A percentile compares a stretch with the other conserved stretches of the same genome.
phyloP scores from a whole-genome alignment of 1,139 yeast species.

The Protomyces gravidus region DNA sequence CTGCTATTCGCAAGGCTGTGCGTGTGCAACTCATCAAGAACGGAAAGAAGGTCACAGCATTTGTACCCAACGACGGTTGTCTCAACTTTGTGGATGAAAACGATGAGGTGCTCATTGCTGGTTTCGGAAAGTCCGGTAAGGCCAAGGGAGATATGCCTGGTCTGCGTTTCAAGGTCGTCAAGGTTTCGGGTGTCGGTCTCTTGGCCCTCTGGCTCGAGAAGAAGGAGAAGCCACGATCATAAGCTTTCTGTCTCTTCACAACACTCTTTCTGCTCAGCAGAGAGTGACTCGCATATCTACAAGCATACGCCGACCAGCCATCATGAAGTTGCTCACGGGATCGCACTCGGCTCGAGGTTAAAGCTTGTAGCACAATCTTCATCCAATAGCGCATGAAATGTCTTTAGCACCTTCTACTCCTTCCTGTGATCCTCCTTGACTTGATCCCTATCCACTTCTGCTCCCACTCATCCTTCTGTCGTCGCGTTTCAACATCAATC shows the following conservation, averaged over 20 bases:
- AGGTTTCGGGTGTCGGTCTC: conserved; percentile 99
- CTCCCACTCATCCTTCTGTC: no score
- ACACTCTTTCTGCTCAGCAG: no score
- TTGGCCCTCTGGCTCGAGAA: conserved; percentile 99
- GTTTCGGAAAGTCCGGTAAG: conserved; percentile 99
- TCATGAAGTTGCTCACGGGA: no score
- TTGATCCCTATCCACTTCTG: no score
- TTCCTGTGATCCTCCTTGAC: not conserved
- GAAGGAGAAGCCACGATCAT: conserved; percentile 99
- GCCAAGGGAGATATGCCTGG: conserved; percentile 74
- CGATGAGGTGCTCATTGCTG: conserved; percentile 98
- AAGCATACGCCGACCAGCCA: no score
- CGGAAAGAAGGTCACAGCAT: conserved; percentile 99
- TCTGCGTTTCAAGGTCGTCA: conserved; percentile 84
- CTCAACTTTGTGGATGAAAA: conserved; percentile 98
- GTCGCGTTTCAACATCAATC: no score
- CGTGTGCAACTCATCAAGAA: conserved; percentile 98
- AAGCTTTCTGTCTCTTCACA: no score
- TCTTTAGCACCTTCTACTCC: not conserved
- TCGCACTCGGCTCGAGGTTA: not conserved
- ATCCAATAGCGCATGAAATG: not conserved
- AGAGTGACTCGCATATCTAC: no score
- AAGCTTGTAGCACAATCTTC: conserved; percentile 33
- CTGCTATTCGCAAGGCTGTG: conserved; percentile 99
- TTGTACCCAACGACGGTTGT: conserved; percentile 99